Base-by-base conservation (phyloP, 495 filamentous ascomycete species). In the Recurvomyces mirabilis region DNA sequence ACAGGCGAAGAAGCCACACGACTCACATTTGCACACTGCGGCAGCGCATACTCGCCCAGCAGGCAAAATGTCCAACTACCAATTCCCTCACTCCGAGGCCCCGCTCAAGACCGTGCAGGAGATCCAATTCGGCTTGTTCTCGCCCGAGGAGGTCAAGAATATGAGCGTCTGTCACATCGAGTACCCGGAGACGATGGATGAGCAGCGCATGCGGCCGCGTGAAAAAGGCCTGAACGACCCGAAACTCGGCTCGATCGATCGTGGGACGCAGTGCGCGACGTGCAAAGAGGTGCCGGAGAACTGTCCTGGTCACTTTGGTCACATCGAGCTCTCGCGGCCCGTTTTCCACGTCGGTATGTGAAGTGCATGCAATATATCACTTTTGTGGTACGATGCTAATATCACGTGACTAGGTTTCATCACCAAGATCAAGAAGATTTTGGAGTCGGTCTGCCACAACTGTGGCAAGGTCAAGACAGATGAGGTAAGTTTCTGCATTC, bases 101-200 rank as follows among this genome's bases (percentile, higher is more conserved):
- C 86, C 87, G 55, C 69, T 94, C 74, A 86, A 87, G 70, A 86
- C 81, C 43, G 85, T 99, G 51, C 77, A 93, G 72, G 91, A 96
- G 73, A 93, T 99, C 51, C 93, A 96, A 68, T 99, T 99, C 65
- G 91, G 91, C 56, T 78, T 99, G 47, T 70, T 94, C 57, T 88
- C 87, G 14, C 91, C 93, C 1, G 89, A 96, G 60, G 93, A 99
- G 65, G 93, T 94, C 66, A 96, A 96, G 69, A 82, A 77, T 47
- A 88, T 94, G 86, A 94, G 87, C 66, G 88, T 95, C 36, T 79
- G 77, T 23, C 82, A 87, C 55, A 86, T 99, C 48, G 70, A 85
- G 60, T 94, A 95, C 57, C 87, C 91, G 1, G 91, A 99, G 72
- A 96, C 91, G 7, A 94, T 96, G 93, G 91, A 99, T 55, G 93